A percentile compares a stretch with the other conserved stretches of the same genome.
Conservation (phyloP, 352 stramenopile species). For the Pythium rishiriense region DNA sequence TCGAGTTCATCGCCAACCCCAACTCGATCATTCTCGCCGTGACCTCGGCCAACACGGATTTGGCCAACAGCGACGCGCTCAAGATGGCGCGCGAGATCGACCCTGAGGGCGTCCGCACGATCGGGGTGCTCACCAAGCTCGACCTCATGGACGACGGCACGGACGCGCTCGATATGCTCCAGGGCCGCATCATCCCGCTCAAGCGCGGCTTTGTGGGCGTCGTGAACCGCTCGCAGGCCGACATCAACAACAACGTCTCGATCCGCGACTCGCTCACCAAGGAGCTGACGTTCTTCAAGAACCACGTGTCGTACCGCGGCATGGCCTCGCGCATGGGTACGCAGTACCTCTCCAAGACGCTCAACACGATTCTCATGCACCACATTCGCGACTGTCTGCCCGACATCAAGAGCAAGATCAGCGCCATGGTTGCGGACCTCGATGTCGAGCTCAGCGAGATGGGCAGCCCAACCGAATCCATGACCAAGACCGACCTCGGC, state of each 20-base stretch:
- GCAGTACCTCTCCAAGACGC: conserved; percentile 93
- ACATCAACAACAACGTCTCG: conserved; percentile 96
- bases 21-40: conserved; percentile 99
- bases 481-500: conserved; percentile 90
- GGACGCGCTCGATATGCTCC: conserved; percentile 96
- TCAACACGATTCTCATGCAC: conserved; percentile 99
- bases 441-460: conserved; percentile 96
- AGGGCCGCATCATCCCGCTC: conserved; percentile 96
- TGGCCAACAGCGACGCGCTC: conserved; percentile 98
- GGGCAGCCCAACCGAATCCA: conserved; percentile 88
- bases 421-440: conserved; percentile 94
- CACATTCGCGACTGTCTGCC: conserved; percentile 99
- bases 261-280: conserved; percentile 96
- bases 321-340: conserved; percentile 96
- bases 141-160: conserved; percentile 99
- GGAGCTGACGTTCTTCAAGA: conserved; percentile 97
- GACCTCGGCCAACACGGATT: conserved; percentile 98
- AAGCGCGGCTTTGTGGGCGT: conserved; percentile 98
- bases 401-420: conserved; percentile 98
- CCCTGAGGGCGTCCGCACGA: conserved; percentile 93
- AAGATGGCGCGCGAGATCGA: conserved; percentile 96
- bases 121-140: conserved; percentile 99
- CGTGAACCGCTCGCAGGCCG: conserved; percentile 98
- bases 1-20: conserved; percentile 98
- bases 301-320: conserved; percentile 93